Conservation (phyloP, 495 filamentous ascomycete genomes). For the Podospora fimiseda region DNA sequence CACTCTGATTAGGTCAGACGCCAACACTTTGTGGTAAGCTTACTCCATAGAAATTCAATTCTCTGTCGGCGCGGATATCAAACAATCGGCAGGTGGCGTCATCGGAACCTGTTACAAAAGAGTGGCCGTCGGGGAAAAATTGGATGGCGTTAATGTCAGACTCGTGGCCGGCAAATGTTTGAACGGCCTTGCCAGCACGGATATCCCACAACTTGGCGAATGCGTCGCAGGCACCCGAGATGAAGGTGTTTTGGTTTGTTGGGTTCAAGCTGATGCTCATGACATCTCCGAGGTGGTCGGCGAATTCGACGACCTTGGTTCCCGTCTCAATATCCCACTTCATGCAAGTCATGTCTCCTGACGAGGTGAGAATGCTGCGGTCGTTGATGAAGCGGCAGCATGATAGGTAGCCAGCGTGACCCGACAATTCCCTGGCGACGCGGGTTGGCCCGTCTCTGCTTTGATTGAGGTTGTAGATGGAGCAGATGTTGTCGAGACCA, state of each 20-base stretch:
- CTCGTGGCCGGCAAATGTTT: constrained; percentile 97
- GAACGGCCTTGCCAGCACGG: constrained; percentile 93
- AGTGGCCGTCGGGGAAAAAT: constrained; percentile 98
- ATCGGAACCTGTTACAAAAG: constrained; percentile 96
- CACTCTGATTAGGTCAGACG: constrained; percentile 20
- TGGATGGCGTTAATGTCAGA: constrained; percentile 99
- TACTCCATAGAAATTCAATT: constrained; percentile 95
- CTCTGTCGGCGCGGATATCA: constrained; percentile 93
- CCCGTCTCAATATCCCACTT: constrained; percentile 99
- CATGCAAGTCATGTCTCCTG: constrained; percentile 99
- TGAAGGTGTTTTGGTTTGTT: constrained; percentile 96
- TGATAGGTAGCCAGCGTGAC: constrained; percentile 93
- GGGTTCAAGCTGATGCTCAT: constrained; percentile 99
- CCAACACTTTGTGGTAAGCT: constrained; percentile 23
- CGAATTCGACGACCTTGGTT: constrained; percentile 95
- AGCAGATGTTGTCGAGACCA: constrained; percentile 98
- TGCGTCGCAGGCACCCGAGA: constrained; percentile 95
- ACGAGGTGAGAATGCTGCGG: constrained; percentile 93
- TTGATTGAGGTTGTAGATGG: constrained; percentile 94
- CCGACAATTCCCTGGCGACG: constrained; percentile 92
- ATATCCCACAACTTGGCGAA: constrained; percentile 99
- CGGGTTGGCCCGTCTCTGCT: constrained; percentile 93
- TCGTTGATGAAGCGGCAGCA: constrained; percentile 99
- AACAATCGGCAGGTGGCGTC: constrained; percentile 97
- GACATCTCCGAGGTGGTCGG: constrained; percentile 95